Base-by-base conservation (phyloP, 306 rosid species). In the Ormosia semicastrata region DNA sequence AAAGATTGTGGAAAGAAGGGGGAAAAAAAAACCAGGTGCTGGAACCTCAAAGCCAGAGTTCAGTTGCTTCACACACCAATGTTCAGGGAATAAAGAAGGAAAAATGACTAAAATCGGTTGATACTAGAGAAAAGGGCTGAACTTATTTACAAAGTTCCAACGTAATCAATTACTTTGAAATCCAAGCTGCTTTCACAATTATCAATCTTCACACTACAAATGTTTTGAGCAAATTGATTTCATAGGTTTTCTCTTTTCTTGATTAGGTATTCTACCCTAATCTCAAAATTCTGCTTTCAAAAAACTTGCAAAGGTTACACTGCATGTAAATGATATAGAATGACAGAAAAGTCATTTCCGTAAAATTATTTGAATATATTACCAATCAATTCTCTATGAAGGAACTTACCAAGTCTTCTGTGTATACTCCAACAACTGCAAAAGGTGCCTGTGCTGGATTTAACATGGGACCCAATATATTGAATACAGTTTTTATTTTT, bases 371-470 rank as follows among this genome's bases (percentile, higher is more conserved):
- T 7, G 7, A 73, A 77, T 57, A 57, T 14, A 57, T 46, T 4
- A 66, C 63, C 7, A 8, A 17, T 47, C 24, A 71, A 52, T 53
- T 47, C 59, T 73, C 34, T 9, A 39, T 53, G 14, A 77, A 49
- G 56, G 39, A 78, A 63, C 82, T 73, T 84, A 95, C 99, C 86
- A 95, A 82, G 69, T 92, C 93, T 78, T 93, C 94, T 2, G 84
- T 36, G 83, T 91, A 95, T 60, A 95, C 99, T 8, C 99, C 99
- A 46, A 95, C 99, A 84, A 95, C 99, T 10, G 99, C 99, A 71
- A 59, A 95, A 52, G 94, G 87, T 29, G 92, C 98, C 74, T 84
- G 81, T 11, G 99, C 97, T 53, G 99, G 99, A 88, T 95, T 95
- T 84, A 95, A 86, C 98, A 93, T 68, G 13, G 99, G 98, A 67